These are phyloP conservation scores for Cystobasidium sp. DNA, from an alignment of 1,284 basidiomycete species.

Conservation along the genomic window DNA sequence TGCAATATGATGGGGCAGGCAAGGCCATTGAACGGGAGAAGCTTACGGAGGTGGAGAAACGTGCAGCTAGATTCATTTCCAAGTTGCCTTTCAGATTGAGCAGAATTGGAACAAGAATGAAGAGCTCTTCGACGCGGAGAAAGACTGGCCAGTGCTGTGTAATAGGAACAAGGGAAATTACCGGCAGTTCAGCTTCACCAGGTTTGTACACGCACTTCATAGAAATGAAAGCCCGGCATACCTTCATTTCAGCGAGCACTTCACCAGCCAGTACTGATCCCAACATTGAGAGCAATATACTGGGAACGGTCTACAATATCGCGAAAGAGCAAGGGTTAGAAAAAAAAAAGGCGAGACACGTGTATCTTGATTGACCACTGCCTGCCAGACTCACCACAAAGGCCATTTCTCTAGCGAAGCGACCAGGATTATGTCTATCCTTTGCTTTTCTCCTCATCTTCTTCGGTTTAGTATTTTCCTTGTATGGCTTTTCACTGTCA, in stretches of 20 bases:
- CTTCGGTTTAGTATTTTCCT: conserved; percentile 8
- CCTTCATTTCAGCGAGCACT: conserved; percentile 49
- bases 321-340: neutral
- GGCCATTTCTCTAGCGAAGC: conserved; percentile 47
- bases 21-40: neutral
- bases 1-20: neutral
- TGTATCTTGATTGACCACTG: too few species aligned
- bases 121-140: conserved; percentile 86
- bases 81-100: conserved; percentile 96
- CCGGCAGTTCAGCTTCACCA: neutral
- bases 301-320: conserved; percentile 48
- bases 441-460: conserved; percentile 19
- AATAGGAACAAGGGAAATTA: neutral
- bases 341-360: neutral
- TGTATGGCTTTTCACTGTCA: neutral
- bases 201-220: too few species aligned
- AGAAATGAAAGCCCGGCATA: too few species aligned
- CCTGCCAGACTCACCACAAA: conserved; percentile 43
- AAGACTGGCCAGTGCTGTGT: conserved; percentile 85
- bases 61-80: conserved; percentile 77
- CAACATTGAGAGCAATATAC: conserved; percentile 49
- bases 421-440: conserved; percentile 40
- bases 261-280: conserved; percentile 50
- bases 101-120: conserved; percentile 93
- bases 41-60: conserved; percentile 59